Base-by-base conservation (phyloP, 2,329 filamentous ascomycete species). In the Fusarium sororula region DNA sequence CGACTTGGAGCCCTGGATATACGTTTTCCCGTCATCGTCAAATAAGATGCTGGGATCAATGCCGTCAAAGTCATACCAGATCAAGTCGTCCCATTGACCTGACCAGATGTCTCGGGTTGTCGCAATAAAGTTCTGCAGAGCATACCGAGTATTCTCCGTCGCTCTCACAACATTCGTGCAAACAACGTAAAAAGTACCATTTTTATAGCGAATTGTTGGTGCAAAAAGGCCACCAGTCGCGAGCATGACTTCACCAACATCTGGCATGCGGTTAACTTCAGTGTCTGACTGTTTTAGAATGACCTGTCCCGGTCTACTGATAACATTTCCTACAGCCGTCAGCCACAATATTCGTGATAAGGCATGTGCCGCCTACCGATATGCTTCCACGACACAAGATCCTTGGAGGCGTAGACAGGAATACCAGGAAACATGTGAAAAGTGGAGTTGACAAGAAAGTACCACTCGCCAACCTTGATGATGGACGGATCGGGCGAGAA, bases 371-470 rank as follows among this genome's bases (percentile, higher is more conserved):
- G 7, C 41, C 3, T 55, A 50, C 66, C 66, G 12, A 63, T 68
- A 0, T 68, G 66, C 17, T 68, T 55, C 66, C 66, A 68, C 1
- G 55, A 68, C 5, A 68, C 18, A 9, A 68, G 48, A 22, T 68
- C 38, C 9, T 58, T 69, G 0, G 67, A 68, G 0, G 64, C 64
- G 20, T 68, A 68, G 0, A 68, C 65, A 9, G 64, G 66, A 32
- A 68, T 55, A 3, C 66, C 64, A 30, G 66, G 66, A 10, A 68
- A 68, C 64, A 68, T 63, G 42, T 68, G 66, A 44, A 68, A 68
- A 8, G 66, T 68, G 37, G 66, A 68, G 51, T 63, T 68, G 11
- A 68, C 66, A 2, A 68, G 64, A 42, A 63, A 68, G 44, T 68
- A 63, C 66, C 66, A 68, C 17, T 68, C 64, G 15, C n/a, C 56